Percentiles rank a stretch among this genome's conserved stretches.
phyloP scores from a whole-genome alignment of 1,284 basidiomycete genomes.

The Rhodotorula sp. region DNA sequence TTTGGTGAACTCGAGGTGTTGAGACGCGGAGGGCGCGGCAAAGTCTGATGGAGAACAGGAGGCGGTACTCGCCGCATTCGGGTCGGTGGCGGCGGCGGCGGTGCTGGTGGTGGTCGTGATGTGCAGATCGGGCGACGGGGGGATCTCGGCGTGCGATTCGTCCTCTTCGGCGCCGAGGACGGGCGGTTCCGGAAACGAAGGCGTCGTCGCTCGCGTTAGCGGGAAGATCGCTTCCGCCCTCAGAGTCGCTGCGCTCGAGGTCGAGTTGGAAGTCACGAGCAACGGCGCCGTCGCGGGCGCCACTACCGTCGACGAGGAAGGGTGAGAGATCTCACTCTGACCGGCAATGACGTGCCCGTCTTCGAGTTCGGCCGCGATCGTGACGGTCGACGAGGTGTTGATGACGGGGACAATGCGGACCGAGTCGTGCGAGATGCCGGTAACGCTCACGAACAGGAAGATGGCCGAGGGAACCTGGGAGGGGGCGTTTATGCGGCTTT shows the following conservation, averaged over 20 bases:
- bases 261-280: background rate
- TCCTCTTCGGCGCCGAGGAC: conserved; percentile 39
- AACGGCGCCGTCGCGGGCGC: no score
- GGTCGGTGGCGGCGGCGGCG: background rate
- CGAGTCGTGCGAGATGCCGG: conserved; percentile 55
- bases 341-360: conserved; percentile 79
- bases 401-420: conserved; percentile 67
- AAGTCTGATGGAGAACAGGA: background rate
- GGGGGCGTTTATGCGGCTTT: conserved; percentile 30
- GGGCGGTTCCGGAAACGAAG: conserved; percentile 34
- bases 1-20: conserved; percentile 68
- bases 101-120: background rate
- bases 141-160: conserved; percentile 33
- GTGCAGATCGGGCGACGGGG: background rate
- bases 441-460: conserved; percentile 90
- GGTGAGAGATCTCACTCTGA: conserved; percentile 97
- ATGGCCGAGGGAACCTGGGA: conserved; percentile 71
- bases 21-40: background rate
- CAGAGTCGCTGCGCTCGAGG: background rate
- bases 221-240: conserved; percentile 13
- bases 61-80: background rate
- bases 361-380: conserved; percentile 87
- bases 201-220: conserved; percentile 31
- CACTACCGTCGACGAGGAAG: conserved; percentile 46
- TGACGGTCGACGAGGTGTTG: conserved; percentile 94